Evolutionary conservation across 495 filamentous ascomycete genomes (phyloP).

Genomic region (Aspergillus carlsbadensis): DNA sequence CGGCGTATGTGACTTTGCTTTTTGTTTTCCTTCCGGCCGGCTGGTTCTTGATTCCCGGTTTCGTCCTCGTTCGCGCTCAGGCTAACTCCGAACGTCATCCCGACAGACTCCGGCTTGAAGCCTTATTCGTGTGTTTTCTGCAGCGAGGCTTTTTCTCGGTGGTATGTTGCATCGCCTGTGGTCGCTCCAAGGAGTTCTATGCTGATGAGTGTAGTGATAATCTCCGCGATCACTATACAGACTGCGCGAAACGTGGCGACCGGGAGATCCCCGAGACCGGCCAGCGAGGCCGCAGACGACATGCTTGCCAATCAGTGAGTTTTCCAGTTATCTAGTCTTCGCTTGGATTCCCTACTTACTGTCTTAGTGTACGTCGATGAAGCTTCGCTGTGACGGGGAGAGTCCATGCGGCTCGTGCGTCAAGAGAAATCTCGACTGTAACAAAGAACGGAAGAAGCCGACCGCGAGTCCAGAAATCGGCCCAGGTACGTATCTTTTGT

Average conservation of each 20-base stretch:
- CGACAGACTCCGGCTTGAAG: slow-evolving; percentile 44
- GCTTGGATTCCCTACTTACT: slow-evolving; percentile 2
- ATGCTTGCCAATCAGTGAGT: slow-evolving; percentile 48
- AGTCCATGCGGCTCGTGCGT: slow-evolving; percentile 49
- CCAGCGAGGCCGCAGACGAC: slow-evolving; percentile 44
- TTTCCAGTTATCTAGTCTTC: neutral
- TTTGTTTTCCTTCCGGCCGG: neutral
- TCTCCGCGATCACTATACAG: slow-evolving; percentile 45
- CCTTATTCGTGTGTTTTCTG: slow-evolving; percentile 48
- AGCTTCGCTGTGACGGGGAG: slow-evolving; percentile 49
- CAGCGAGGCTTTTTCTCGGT: slow-evolving; percentile 45
- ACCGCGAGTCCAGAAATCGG: slow-evolving; percentile 12
- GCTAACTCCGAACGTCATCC: slow-evolving; percentile 16
- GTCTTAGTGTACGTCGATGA: slow-evolving; percentile 50
- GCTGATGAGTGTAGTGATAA: slow-evolving; percentile 34
- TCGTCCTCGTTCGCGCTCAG: neutral
- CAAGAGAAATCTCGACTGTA: slow-evolving; percentile 45
- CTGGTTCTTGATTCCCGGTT: neutral
- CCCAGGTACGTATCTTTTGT: slow-evolving; percentile 18
- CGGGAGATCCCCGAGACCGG: slow-evolving; percentile 45
- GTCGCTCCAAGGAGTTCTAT: neutral
- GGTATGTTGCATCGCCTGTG: slow-evolving; percentile 24
- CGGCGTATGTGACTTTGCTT: slow-evolving; percentile 35
- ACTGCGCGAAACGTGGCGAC: slow-evolving; percentile 42
- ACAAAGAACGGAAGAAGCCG: slow-evolving; percentile 31